Evolutionary conservation across 2,329 filamentous ascomycete genomes (phyloP), one percentile per base, ranked within the genome.

Genomic region (Colletotrichum scovillei): DNA sequence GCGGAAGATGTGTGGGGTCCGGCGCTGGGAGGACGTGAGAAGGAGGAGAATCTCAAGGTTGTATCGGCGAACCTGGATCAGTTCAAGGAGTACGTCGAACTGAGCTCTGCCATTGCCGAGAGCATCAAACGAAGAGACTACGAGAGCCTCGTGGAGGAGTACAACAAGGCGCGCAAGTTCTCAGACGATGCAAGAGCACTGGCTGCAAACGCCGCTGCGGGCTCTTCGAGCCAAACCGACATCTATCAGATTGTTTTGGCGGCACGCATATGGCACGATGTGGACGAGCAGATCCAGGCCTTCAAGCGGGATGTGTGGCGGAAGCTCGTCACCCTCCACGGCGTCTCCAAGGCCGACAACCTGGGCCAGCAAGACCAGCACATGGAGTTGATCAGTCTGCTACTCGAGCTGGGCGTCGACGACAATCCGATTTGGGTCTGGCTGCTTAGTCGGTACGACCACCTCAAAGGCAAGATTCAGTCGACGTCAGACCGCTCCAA

Each of bases 1-100:
- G 97, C 96, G 0, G 95, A 98, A 82, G 97, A 99, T 79, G 94
- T 99, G 9, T 99, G 97, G 95, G 97, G 97, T 0, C 97, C 97
- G 2, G 96, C 97, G 1, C 84, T 99, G 49, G 95, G 95, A 62
- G 97, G 97, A 4, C 91, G 94, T 32, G 95, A 98, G 78, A 95
- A 96, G 79, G 97, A 98, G 79, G 94, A 95, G 79, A 92, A 92
- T 74, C 87, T 99, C 68, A 97, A 95, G 81, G 88, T 90, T 0
- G 91, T 98, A 9, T 88, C 95, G 26, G 88, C 89, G 9, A 92
- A 93, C 16, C 88, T 99, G 60, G 93, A 97, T 74, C 91, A 91
- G 74, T 94, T 97, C 81, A 93, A 92, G 73, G 92, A 93, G 42
- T 91, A 97, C 62, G 93, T 98, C 76, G 95, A 97, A 78, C 88